Base-by-base conservation (phyloP, 208 protist genomes). In the Phytomonas francai region DNA sequence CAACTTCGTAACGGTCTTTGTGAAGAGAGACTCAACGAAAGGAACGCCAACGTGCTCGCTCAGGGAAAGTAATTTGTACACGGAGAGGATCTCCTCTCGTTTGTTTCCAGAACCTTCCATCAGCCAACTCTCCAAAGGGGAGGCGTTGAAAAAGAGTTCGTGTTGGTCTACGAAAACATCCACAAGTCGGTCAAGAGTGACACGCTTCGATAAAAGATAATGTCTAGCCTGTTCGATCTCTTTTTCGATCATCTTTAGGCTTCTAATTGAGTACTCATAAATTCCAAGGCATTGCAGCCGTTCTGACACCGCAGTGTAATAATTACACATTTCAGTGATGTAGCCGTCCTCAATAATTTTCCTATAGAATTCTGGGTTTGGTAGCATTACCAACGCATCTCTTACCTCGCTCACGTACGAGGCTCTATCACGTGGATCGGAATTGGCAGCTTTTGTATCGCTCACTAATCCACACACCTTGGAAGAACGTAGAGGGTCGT, bases 291-390 rank as follows among this genome's bases (percentile, higher is more conserved):
- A 5, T 22, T 54, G 16, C 45, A 54, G 8, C 8, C 11, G 45
- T 54, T 3, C 45, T 25, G 45, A 54, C 25, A 25, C 45, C 19
- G 19, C 16, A 5, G 19, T 54, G 19, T 54, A 54, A 25, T 54
- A 54, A 22, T 54, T 9, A 54, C 45, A 54, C 45, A 54, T 54
- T 54, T 54, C 45, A 54, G 16, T 25, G 25, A 54, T 54, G 19
- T 54, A 54, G 16, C 25, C 25, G 19, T 54, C 45, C 45, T 54
- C 45, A 54, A 54, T 54, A 54, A 54, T 54, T 54, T 0, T 25
- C 45, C 19, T 54, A 25, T 54, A 54, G 45, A 54, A 54, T 54
- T 54, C 45, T 54, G 22, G 45, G 45, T 54, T 54, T 54, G 45
- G 45, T 25, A 54, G 19, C 4, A 25, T 25, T 7, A 54, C 45